Evolutionary conservation across 306 rosid species (phyloP).

Genomic region (Hippophae gyantsensis): DNA sequence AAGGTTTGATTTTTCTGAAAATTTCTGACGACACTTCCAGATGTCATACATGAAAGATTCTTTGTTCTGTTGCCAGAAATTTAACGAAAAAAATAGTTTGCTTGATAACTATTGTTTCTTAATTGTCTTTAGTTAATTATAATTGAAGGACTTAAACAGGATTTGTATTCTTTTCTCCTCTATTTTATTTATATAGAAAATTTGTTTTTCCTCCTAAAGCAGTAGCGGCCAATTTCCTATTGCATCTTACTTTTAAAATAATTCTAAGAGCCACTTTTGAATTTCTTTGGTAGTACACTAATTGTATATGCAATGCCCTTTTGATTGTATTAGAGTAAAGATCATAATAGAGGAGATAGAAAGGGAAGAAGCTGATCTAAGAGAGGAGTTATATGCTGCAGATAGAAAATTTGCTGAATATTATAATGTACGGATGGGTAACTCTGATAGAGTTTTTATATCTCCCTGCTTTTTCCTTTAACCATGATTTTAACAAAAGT

Average conservation of each 20-base stretch:
- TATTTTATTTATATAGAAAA: no score
- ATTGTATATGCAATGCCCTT: neutral
- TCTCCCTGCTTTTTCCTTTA: constrained; percentile 7
- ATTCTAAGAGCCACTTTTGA: no score
- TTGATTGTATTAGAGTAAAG: constrained; percentile 53
- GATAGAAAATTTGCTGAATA: constrained; percentile 90
- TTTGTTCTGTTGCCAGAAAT: constrained; percentile 4
- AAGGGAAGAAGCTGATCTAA: constrained; percentile 75
- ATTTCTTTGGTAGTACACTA: neutral
- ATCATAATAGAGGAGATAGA: constrained; percentile 78
- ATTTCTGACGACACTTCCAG: neutral
- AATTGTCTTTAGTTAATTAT: no score
- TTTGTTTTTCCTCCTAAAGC: no score
- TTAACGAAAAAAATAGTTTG: no score
- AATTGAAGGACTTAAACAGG: no score
- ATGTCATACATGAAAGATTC: neutral
- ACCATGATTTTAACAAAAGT: neutral
- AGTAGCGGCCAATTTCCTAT: no score
- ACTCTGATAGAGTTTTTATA: constrained; percentile 4
- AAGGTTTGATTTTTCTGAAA: constrained; percentile 38
- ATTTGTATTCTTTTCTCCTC: no score
- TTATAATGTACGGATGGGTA: constrained; percentile 43
- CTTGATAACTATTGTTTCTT: no score
- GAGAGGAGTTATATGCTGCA: constrained; percentile 75
- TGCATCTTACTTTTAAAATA: no score